Evolutionary conservation across 495 filamentous ascomycete genomes (phyloP).

Genomic region (Aspergillus incahuasiensis): DNA sequence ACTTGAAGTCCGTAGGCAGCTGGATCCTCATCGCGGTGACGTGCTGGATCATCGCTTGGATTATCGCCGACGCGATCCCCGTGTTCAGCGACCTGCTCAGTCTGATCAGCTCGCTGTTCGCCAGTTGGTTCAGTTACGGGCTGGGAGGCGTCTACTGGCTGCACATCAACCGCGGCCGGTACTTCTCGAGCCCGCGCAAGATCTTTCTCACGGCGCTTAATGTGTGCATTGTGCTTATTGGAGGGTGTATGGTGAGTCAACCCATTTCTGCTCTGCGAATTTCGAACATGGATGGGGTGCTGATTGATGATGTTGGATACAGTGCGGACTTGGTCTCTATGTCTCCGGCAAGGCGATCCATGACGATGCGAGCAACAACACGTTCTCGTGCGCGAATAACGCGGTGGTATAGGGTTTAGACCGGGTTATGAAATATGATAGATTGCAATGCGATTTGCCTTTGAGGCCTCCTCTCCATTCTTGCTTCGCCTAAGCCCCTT

Average conservation of each 20-base stretch:
- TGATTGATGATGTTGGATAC: constrained; percentile 1
- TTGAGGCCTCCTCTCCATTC: too few species aligned
- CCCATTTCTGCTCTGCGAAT: background rate
- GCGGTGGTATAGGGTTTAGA: background rate
- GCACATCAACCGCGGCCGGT: constrained; percentile 28
- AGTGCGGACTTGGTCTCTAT: constrained; percentile 39
- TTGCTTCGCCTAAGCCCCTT: too few species aligned
- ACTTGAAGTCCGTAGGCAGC: constrained; percentile 31
- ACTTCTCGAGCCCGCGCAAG: constrained; percentile 19
- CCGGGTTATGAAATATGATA: too few species aligned
- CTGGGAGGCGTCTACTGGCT: constrained; percentile 35
- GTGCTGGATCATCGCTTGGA: constrained; percentile 58
- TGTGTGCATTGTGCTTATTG: constrained; percentile 19
- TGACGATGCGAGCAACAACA: constrained; percentile 19
- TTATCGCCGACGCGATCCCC: constrained; percentile 62
- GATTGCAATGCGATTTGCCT: too few species aligned
- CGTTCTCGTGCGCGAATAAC: constrained; percentile 13
- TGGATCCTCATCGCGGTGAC: constrained; percentile 51
- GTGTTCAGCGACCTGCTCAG: constrained; percentile 58
- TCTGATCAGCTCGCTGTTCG: constrained; percentile 31
- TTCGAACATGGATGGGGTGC: background rate
- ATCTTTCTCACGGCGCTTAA: constrained; percentile 28
- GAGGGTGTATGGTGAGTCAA: constrained; percentile 24
- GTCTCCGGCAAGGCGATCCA: constrained; percentile 39
- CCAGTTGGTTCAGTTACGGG: constrained; percentile 34